A percentile compares a stretch with the other conserved stretches of the same genome.
phyloP scores from a whole-genome alignment of 257 asterid species.

The Jacaranda mimosifolia region DNA sequence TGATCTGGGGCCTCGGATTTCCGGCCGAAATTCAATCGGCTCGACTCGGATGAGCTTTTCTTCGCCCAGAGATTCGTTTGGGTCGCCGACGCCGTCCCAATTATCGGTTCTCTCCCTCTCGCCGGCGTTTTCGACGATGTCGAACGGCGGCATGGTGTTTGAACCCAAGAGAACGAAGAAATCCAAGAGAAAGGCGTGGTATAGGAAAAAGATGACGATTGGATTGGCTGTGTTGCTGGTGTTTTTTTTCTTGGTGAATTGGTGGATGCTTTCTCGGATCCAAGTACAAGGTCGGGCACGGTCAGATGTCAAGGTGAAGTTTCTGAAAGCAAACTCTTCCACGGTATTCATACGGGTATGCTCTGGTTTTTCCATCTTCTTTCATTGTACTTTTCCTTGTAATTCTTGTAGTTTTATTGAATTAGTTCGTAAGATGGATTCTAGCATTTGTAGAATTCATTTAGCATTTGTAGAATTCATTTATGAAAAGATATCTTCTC shows the following conservation, averaged over 20 bases:
- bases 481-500: not conserved
- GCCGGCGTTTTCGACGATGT: slow-evolving; percentile 44
- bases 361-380: slow-evolving; percentile 11
- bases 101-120: slow-evolving; percentile 41
- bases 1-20: slow-evolving; percentile 21
- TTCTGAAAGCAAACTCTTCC: slow-evolving; percentile 64
- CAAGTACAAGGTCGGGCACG: slow-evolving; percentile 55
- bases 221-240: slow-evolving; percentile 58
- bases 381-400: not conserved
- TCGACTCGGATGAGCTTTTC: slow-evolving; percentile 48
- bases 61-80: slow-evolving; percentile 41
- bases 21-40: slow-evolving; percentile 40
- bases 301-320: slow-evolving; percentile 53
- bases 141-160: slow-evolving; percentile 39
- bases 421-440: slow-evolving; percentile 28
- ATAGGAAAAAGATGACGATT: slow-evolving; percentile 44
- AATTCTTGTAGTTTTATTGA: slow-evolving; percentile 16
- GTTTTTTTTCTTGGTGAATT: slow-evolving; percentile 57
- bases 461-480: too few species aligned
- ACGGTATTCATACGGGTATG: slow-evolving; percentile 75
- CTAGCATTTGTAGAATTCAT: slow-evolving; percentile 2
- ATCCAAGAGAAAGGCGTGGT: slow-evolving; percentile 58
- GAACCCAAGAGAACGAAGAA: slow-evolving; percentile 48
- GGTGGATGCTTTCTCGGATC: slow-evolving; percentile 91
- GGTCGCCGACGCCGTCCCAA: slow-evolving; percentile 40